A percentile compares a stretch with the other conserved stretches of the same genome.
Conservation (phyloP, 306 rosid species). For the Betula pendula region DNA sequence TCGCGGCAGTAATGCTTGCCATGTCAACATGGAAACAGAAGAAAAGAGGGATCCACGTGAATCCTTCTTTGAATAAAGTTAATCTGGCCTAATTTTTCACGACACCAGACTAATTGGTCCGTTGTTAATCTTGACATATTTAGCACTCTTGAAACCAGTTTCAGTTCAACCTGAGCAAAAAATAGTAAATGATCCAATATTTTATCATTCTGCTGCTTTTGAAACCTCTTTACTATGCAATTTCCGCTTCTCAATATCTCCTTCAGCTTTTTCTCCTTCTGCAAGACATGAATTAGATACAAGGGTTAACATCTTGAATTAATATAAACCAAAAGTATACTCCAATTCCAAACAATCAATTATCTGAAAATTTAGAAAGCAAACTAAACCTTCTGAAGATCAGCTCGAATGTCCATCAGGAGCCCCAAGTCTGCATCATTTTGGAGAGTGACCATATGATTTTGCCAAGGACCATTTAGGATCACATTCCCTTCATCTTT, state of each 20-base stretch:
- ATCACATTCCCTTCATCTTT: constrained; percentile 47
- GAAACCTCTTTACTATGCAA: constrained; percentile 75
- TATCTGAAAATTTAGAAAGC: neutral
- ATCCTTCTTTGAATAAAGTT: constrained; percentile 54
- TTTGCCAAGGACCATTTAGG: constrained; percentile 39
- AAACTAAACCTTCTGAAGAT: constrained; percentile 57
- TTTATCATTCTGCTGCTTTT: constrained; percentile 54
- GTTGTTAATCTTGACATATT: constrained; percentile 58
- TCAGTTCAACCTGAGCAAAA: constrained; percentile 73
- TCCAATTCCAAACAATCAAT: neutral
- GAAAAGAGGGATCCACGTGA: constrained; percentile 65
- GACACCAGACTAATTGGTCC: constrained; percentile 75
- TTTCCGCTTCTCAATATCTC: constrained; percentile 67
- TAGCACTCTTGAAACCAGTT: constrained; percentile 71
- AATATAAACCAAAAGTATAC: neutral
- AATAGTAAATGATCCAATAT: constrained; percentile 45
- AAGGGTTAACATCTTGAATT: neutral
- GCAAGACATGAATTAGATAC: constrained; percentile 19
- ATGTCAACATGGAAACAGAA: constrained; percentile 75
- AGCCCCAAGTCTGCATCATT: constrained; percentile 48
- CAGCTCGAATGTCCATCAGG: constrained; percentile 40
- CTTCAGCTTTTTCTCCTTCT: constrained; percentile 71
- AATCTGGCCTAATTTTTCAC: constrained; percentile 52
- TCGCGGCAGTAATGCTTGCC: neutral
- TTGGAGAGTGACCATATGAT: constrained; percentile 33